Conservation (phyloP, 306 rosid genomes). For the Citrullus colocynthis region DNA sequence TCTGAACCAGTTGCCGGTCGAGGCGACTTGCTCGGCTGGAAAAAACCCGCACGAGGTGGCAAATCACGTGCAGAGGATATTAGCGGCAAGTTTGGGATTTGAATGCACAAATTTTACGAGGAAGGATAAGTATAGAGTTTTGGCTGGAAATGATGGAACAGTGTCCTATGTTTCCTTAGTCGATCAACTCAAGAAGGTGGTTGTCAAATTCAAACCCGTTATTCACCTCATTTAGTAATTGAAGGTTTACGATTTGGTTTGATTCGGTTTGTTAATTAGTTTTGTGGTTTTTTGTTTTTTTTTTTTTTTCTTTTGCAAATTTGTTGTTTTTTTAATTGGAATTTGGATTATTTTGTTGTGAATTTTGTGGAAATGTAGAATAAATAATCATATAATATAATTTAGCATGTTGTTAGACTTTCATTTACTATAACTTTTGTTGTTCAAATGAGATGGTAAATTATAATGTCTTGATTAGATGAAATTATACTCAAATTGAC, state of each 20-base stretch:
- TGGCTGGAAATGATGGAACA: slow-evolving; percentile 91
- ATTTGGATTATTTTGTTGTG: neutral
- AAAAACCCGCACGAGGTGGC: slow-evolving; percentile 90
- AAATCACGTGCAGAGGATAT: slow-evolving; percentile 73
- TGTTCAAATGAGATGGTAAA: too few relatives aligned
- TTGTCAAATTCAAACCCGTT: slow-evolving; percentile 37
- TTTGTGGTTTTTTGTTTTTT: too few relatives aligned
- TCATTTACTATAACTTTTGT: too few relatives aligned
- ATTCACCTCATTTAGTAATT: slow-evolving; percentile 7
- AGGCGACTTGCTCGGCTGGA: slow-evolving; percentile 80
- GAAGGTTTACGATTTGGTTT: neutral
- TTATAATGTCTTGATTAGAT: too few relatives aligned
- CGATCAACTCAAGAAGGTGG: slow-evolving; percentile 35
- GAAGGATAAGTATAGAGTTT: slow-evolving; percentile 70
- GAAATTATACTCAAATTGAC: too few relatives aligned
- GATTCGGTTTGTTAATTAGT: neutral
- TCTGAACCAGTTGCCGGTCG: slow-evolving; percentile 70
- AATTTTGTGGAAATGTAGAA: neutral
- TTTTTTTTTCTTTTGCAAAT: neutral
- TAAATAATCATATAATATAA: neutral
- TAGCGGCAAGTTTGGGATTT: slow-evolving; percentile 78
- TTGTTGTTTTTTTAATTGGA: neutral
- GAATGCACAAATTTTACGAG: slow-evolving; percentile 86
- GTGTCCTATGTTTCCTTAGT: slow-evolving; percentile 30
- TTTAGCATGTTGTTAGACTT: too few relatives aligned